Conservation (phyloP, 768 basidiomycete species). For the Suillus americanus region DNA sequence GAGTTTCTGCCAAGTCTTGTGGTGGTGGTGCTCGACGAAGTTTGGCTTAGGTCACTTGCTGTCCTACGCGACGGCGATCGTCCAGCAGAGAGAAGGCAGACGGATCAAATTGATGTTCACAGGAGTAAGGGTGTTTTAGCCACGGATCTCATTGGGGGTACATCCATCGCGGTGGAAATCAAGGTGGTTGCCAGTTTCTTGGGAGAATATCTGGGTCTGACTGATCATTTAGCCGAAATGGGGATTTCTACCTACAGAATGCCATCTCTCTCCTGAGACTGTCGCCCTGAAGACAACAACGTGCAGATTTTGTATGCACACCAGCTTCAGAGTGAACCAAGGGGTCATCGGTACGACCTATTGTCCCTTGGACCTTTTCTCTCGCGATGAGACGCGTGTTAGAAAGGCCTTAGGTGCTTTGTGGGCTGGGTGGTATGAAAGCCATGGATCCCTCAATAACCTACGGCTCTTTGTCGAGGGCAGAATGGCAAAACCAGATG, state of each 20-base stretch:
- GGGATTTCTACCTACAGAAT: slow-evolving; percentile 79
- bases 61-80: slow-evolving; percentile 46
- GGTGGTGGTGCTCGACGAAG: slow-evolving; percentile 41
- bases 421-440: slow-evolving; percentile 71
- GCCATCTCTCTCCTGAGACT: slow-evolving; percentile 60
- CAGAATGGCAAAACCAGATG: slow-evolving; percentile 50
- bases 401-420: slow-evolving; percentile 63
- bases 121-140: slow-evolving; percentile 67
- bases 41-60: slow-evolving; percentile 64
- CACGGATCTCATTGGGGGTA: slow-evolving; percentile 72
- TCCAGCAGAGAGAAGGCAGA: slow-evolving; percentile 52
- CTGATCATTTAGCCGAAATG: slow-evolving; percentile 79
- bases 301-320: slow-evolving; percentile 93
- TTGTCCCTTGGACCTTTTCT: slow-evolving; percentile 92
- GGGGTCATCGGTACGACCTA: slow-evolving; percentile 45
- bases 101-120: slow-evolving; percentile 58
- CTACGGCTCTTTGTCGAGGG: slow-evolving; percentile 78
- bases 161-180: slow-evolving; percentile 76
- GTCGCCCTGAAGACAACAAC: slow-evolving; percentile 60
- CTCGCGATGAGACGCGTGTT: slow-evolving; percentile 60
- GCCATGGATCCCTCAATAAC: slow-evolving; percentile 73
- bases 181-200: slow-evolving; percentile 56
- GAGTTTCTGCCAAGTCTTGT: slow-evolving; percentile 59
- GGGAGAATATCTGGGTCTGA: slow-evolving; percentile 4
- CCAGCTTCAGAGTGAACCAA: slow-evolving; percentile 46